Evolutionary conservation across 176 grass and related monocot genomes (phyloP), one percentile per base, ranked within the genome.

Genomic region (Miscanthus lutarioriparius): DNA sequence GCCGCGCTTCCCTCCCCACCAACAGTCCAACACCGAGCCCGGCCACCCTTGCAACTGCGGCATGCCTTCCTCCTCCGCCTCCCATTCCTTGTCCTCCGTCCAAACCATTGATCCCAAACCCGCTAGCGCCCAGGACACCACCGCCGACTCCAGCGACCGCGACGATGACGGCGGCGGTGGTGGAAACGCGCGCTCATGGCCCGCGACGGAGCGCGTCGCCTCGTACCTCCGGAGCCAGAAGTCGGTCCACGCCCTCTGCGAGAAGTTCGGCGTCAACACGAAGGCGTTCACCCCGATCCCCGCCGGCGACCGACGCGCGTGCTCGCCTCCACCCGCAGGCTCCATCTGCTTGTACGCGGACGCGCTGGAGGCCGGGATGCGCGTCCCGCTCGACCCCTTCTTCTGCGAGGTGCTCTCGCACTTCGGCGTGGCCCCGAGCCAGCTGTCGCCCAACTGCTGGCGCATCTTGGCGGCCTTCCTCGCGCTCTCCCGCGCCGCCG

Each of bases 401-500:
- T 66, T 27, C 82, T 6, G 10, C 72, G 2, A 16, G 62, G 43
- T 56, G 22, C 62, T 84, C 44, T 0, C 15, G 15, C 73, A 84
- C 82, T 84, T 56, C 82, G 32, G 62, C 5, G 3, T 84, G 41
- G 71, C 82, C 19, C 72, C 82, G 20, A 53, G 22, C 41, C 82
- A 84, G 82, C 82, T 84, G 41, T 4, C 61, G 20, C 82, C 82
- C 30, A 84, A 84, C 43, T 64, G 56, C 20, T 84, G 73, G 83
- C 33, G n/a, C 33, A 13, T 25, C 74, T 59, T 85, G 83, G 83
- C 73, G 22, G 63, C 72, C 33, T 85, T 85, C 83, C 22, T 69
- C 73, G 4, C 22, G 30, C 63, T 77, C 17, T 85, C 35, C 63
- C 4, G 67, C 32, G 7, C 2, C 30, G 32, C 35, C 26, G n/a